Conservation (phyloP, 1,284 basidiomycete species). For the Anthracocystis panici-leucophaei region DNA sequence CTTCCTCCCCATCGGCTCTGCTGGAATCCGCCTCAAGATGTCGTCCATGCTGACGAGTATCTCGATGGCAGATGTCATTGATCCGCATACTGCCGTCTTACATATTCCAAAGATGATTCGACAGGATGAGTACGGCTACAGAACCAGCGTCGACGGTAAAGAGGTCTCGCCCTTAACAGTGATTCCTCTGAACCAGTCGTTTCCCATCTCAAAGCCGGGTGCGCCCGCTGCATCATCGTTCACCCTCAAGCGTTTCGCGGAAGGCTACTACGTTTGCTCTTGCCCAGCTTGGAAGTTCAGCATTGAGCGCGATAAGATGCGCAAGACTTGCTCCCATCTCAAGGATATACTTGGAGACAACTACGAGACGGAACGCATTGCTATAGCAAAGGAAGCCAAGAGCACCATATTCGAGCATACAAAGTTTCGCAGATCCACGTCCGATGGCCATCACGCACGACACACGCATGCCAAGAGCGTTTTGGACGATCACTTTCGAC, state of each 20-base stretch:
- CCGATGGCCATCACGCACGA: conserved; percentile 30
- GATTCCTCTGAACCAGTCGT: conserved; percentile 24
- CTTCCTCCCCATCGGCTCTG: too few relatives aligned
- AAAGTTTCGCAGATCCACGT: conserved; percentile 31
- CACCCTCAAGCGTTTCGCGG: conserved; percentile 32
- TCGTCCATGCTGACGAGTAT: conserved; percentile 37
- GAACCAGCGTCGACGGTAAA: conserved; percentile 39
- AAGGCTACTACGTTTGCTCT: conserved; percentile 72
- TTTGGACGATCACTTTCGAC: conserved; percentile 37
- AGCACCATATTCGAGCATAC: conserved; percentile 41
- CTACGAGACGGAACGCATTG: conserved; percentile 71
- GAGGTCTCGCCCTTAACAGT: conserved; percentile 30
- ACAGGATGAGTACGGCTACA: conserved; percentile 46
- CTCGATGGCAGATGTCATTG: conserved; percentile 46
- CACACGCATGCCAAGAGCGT: conserved; percentile 41
- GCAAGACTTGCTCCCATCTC: conserved; percentile 77
- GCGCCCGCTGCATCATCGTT: conserved; percentile 9
- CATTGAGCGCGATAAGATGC: conserved; percentile 73
- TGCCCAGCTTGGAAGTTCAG: conserved; percentile 72
- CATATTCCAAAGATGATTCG: conserved; percentile 49
- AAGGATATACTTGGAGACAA: conserved; percentile 75
- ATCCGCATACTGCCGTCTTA: conserved; percentile 37
- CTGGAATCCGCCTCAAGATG: background rate
- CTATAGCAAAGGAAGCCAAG: conserved; percentile 27
- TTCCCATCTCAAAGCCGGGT: conserved; percentile 23